Evolutionary conservation across 371 early-diverging fungal genomes (phyloP).

Genomic region (Apophysomyces ossiformis): DNA sequence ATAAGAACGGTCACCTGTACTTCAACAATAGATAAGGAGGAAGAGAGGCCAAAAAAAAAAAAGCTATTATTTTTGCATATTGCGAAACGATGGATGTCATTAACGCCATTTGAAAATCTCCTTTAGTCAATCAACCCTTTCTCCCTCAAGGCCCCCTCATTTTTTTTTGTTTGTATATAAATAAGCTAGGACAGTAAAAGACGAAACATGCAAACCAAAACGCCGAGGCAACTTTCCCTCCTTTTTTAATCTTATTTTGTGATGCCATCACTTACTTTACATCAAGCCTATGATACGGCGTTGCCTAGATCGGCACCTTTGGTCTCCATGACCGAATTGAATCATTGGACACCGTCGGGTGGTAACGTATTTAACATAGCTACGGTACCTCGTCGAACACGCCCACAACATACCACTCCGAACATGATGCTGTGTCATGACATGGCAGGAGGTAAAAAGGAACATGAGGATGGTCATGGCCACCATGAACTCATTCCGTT

Average conservation of each 20-base stretch:
- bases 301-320: not conserved
- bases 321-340: not conserved
- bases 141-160: too few species aligned
- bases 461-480: not conserved
- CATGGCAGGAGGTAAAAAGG: conserved; percentile 55
- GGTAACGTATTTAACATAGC: not conserved
- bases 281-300: not conserved
- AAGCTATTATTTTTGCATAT: too few species aligned
- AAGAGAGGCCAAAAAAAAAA: too few species aligned
- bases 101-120: too few species aligned
- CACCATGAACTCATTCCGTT: not conserved
- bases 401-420: not conserved
- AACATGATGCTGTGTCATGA: conserved; percentile 46
- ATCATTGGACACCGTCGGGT: not conserved
- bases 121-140: too few species aligned
- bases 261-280: conserved; percentile 3
- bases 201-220: not conserved
- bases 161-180: too few species aligned
- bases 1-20: too few species aligned
- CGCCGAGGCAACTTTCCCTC: not conserved
- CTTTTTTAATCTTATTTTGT: not conserved
- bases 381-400: not conserved
- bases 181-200: not conserved
- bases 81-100: too few species aligned
- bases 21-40: too few species aligned